Evolutionary conservation across 495 filamentous ascomycete species (phyloP), one percentile per base, ranked within the genome.

Genomic region (Astrothelium macrocarpum): DNA sequence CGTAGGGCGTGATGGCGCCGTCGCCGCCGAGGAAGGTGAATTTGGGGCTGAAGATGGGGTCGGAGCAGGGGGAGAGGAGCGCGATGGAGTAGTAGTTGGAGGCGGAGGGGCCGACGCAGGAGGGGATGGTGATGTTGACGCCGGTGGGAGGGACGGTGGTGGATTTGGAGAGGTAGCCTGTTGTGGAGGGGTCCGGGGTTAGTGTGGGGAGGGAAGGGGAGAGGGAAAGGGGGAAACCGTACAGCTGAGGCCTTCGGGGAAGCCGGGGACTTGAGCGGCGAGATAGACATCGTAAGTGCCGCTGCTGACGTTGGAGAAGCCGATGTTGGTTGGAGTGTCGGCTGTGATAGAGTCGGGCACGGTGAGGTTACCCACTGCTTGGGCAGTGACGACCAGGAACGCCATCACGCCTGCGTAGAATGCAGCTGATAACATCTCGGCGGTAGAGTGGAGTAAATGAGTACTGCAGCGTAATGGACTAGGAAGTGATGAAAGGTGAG

Each of bases 111-210:
- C 68, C 70, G 49, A 70, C 63, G 16, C 60, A 65, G 61, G 66
- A 59, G 11, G 70, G 65, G 56, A 72, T 67, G 20, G 32, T 63
- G 45, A 70, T 34, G 25, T 43, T 60, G 56, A 70, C n/a, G 31
- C 60, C 53, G 10, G 67, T 61, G 59, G 61, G 49, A 36, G 31
- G 32, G 61, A 67, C 59, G 32, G 61, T 36, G 61, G 67, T 64
- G 26, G 63, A 66, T 64, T 68, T 72, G 58, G 64, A 31, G 45
- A 71, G 70, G 59, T 64, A 69, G 65, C 70, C 68, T 61, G 53
- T n/a, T n/a, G 11, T 23, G 62, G 65, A 25, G 49, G 12, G 12
- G 12, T 9, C 25, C 9, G 18, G 56, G 2, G 56, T 25, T 59
- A 29, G 56, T 59, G 16, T 7, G 56, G 10, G 56, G 26, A 10